Evolutionary conservation across 75 land plant genomes (phyloP), one percentile per base, ranked within the genome.

Genomic region (Azolla pinnata): DNA sequence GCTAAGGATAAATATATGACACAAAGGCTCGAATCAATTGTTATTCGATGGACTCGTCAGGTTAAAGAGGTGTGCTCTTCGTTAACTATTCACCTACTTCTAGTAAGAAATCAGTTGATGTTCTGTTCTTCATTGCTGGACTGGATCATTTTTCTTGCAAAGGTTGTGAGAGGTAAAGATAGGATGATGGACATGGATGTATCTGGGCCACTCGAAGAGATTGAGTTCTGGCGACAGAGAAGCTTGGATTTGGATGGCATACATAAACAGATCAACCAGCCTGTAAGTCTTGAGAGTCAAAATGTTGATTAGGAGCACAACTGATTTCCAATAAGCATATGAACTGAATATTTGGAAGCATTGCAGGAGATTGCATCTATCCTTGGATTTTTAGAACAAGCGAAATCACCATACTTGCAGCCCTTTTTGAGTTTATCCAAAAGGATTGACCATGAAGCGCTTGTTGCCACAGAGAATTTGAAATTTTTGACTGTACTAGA

Each of bases 371-470:
- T 69, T 18, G 2, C 27, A 21, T 27, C 67, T 19, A 53, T 61
- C 2, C 30, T 69, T 46, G 21, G 19, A 54, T 27, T 69, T 18
- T 32, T 69, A 16, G 71, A 69, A 44, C 66, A 61, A 29, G 28
- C 62, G 23, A 58, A 51, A 16, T 69, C 71, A 12, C 24, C 71
- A 1, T 69, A 69, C 31, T 40, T 69, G 49, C 35, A 35, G 8
- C 71, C 65, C 25, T 69, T 69, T 29, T 38, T 53, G 34, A 61
- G 54, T 54, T 54, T 69, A 28, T 69, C 58, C 0, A 48, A 57
- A 12, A 65, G 54, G 27, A 69, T 69, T 52, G 71, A 62, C n/a
- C 56, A 69, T 63, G 71, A 69, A 44, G 71, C 71, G 21, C 24
- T 51, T 28, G 35, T 69, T 40, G 71, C 71, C 29, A 66, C 66